A percentile compares a stretch with the other conserved stretches of the same genome.
phyloP scores from a whole-genome alignment of 169 alveolate species.

The Perkinsus marinus region DNA sequence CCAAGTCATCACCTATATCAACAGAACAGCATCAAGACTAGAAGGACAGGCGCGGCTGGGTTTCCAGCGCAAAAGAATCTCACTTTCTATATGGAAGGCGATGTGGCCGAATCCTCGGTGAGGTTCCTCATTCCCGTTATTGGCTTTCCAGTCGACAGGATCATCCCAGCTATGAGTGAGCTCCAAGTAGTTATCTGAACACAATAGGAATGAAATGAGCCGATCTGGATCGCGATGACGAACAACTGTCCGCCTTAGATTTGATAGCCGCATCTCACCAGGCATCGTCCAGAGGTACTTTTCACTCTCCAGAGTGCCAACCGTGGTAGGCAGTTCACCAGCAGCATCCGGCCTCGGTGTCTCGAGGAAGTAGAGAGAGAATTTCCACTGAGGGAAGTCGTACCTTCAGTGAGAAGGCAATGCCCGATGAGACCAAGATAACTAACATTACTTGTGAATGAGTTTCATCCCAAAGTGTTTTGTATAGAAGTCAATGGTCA shows the following conservation, averaged over 20 bases:
- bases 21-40: background rate
- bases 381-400: slow-evolving; percentile 32
- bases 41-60: background rate
- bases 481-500: slow-evolving; percentile 44
- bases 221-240: too few species aligned
- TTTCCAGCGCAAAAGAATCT: too few species aligned
- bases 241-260: background rate
- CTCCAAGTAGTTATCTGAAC: slow-evolving; percentile 33
- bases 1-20: slow-evolving; percentile 14
- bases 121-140: slow-evolving; percentile 49
- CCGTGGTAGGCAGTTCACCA: slow-evolving; percentile 17
- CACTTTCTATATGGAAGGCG: slow-evolving; percentile 43
- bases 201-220: background rate
- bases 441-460: background rate
- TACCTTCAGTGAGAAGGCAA: background rate
- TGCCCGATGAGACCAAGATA: background rate
- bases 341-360: slow-evolving; percentile 37
- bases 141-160: slow-evolving; percentile 21
- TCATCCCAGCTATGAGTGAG: slow-evolving; percentile 45
- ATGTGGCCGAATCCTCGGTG: slow-evolving; percentile 56
- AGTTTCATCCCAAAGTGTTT: slow-evolving; percentile 47
- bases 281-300: slow-evolving; percentile 41
- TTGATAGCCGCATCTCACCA: background rate
- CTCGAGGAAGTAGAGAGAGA: slow-evolving; percentile 49
- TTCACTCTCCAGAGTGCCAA: slow-evolving; percentile 36